Evolutionary conservation across 83 land plant genomes (phyloP), one percentile per base, ranked within the genome.

Genomic region (Thuja plicata): DNA sequence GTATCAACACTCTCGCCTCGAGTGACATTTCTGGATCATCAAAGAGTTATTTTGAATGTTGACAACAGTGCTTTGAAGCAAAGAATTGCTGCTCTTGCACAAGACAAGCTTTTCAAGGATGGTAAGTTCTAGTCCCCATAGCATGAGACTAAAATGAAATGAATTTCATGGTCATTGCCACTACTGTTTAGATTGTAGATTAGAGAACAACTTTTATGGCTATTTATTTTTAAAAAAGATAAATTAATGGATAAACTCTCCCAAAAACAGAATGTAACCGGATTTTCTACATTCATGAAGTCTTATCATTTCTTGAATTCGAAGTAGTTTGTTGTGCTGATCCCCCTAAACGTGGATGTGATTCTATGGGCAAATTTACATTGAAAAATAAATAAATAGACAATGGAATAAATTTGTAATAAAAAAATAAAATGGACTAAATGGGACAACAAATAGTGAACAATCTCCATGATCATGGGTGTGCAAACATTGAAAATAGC

Each of bases 91-190:
- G 97, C 97, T 9, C 90, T 97, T 19, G 94, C 93, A 43, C 98
- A 97, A 87, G 97, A 96, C 54, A 96, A 97, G 87, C 94, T 95
- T 88, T 97, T 97, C 90, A 97, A 96, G 91, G 99, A 97, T 89
- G 99, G 99, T 97, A 62, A 37, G 87, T 86, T 40, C 76, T 35
- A 37, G 50, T 17, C 40, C 30, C 85, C 21, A 13, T 83, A 11
- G 5, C 55, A 27, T 46, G 54, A 43, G 15, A 83, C 50, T 48
- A 46, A 46, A 83, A 9, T 45, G 13, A 82, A 43, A 17, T 62
- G 70, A 62, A 24, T 62, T 82, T 45, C 12, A 43, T n/a, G 54
- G 54, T 13, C 34, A 21, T 34, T 76, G 79, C 17, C 38, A 76
- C 38, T 32, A 35, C 7, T 76, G 79, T 34, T 34, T 11, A 82